phyloP scores from a whole-genome alignment of 768 basidiomycete genomes.

The Mrakia gelida region DNA sequence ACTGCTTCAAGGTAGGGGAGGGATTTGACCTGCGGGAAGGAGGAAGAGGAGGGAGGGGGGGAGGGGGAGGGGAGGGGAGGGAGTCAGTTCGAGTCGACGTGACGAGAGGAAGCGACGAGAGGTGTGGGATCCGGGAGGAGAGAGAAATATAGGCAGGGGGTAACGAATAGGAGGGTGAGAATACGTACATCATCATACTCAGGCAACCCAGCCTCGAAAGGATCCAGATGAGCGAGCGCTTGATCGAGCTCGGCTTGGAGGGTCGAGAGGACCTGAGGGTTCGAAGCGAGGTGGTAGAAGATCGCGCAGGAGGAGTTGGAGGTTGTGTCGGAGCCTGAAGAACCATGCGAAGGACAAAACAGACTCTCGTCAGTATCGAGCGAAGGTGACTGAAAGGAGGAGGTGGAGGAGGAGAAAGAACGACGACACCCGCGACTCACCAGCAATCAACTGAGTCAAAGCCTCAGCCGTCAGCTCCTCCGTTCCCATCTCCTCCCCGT shows the following conservation, averaged over 20 bases:
- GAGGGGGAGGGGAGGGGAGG: not conserved
- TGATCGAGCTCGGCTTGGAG: slow-evolving; percentile 71
- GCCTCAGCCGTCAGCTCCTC: slow-evolving; percentile 81
- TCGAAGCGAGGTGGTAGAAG: slow-evolving; percentile 70
- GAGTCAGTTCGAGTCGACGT: not conserved
- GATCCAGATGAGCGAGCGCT: slow-evolving; percentile 53
- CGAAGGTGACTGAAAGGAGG: not conserved
- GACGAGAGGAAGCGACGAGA: not conserved
- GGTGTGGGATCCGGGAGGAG: not conserved
- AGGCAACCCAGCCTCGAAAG: not conserved
- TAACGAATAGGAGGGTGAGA: not conserved
- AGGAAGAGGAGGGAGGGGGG: not conserved
- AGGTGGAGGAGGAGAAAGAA: not conserved
- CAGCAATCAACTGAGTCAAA: slow-evolving; percentile 57
- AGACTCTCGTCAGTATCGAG: not conserved
- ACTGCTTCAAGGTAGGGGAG: slow-evolving; percentile 73
- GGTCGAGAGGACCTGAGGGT: slow-evolving; percentile 61
- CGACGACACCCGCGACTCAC: slow-evolving; percentile 40
- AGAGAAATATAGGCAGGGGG: not conserved
- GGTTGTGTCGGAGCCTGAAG: slow-evolving; percentile 66
- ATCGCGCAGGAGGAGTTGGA: slow-evolving; percentile 92
- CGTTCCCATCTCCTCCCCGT: slow-evolving; percentile 71
- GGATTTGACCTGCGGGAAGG: slow-evolving; percentile 15
- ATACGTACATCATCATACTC: slow-evolving; percentile 20
- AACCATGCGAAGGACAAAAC: too few species aligned